phyloP scores from a whole-genome alignment of 2,329 filamentous ascomycete species.

The Aspergillus niger region DNA sequence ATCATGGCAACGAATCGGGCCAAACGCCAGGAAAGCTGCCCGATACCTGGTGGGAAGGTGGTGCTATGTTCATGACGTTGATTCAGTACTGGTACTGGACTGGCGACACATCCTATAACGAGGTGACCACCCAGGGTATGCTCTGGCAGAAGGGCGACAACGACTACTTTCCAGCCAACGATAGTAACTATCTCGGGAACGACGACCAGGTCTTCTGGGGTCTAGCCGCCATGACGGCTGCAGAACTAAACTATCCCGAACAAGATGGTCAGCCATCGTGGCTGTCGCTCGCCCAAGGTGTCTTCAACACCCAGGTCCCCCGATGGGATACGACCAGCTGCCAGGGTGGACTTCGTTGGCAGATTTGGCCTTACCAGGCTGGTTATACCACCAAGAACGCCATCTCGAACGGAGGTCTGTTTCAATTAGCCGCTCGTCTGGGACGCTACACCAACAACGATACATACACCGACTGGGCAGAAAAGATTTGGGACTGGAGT shows the following conservation, averaged over 20 bases:
- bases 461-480: constrained; percentile 79
- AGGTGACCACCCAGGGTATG: constrained; percentile 66
- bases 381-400: constrained; percentile 64
- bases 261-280: constrained; percentile 69
- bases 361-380: constrained; percentile 76
- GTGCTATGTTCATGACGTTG: constrained; percentile 69
- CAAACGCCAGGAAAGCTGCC: constrained; percentile 44
- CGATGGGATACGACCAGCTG: constrained; percentile 71
- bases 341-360: constrained; percentile 78
- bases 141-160: constrained; percentile 73
- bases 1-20: constrained; percentile 40
- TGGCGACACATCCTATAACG: constrained; percentile 70
- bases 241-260: constrained; percentile 74
- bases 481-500: constrained; percentile 65
- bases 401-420: constrained; percentile 60
- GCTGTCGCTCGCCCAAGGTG: constrained; percentile 74
- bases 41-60: constrained; percentile 65
- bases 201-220: constrained; percentile 77
- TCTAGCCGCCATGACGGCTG: constrained; percentile 76
- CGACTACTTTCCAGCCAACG: constrained; percentile 73
- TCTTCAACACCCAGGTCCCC: constrained; percentile 74
- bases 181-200: constrained; percentile 51
- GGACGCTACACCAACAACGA: constrained; percentile 76
- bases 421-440: constrained; percentile 65
- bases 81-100: constrained; percentile 87